Evolutionary conservation across 495 filamentous ascomycete species (phyloP).

Genomic region (Penicillium pulvis): DNA sequence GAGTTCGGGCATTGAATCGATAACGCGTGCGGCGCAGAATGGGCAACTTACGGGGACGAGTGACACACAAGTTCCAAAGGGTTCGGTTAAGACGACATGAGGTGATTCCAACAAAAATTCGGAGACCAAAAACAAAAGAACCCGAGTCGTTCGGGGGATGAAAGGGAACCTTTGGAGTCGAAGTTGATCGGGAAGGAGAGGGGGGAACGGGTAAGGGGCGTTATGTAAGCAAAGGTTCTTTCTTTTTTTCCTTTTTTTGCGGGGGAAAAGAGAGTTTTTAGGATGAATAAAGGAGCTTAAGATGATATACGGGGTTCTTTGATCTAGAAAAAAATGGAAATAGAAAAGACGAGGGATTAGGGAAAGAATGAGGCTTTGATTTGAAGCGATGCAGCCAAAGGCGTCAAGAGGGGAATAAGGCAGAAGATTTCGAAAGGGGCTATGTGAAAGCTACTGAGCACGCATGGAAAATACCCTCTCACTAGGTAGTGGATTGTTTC

Average conservation of each 20-base stretch:
- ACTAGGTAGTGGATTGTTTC: too few relatives aligned
- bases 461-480: neutral
- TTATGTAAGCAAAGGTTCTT: conserved; percentile 25
- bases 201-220: conserved; percentile 18
- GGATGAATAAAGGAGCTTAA: conserved; percentile 4
- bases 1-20: neutral
- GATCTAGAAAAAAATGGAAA: neutral
- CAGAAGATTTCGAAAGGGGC: conserved; percentile 29
- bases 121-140: conserved; percentile 11
- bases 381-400: neutral
- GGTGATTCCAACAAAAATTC: conserved; percentile 26
- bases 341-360: neutral
- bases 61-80: conserved; percentile 40
- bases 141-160: conserved; percentile 24
- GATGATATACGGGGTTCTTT: neutral
- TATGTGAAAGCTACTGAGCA: neutral
- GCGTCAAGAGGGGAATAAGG: conserved; percentile 5
- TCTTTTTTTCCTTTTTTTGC: conserved; percentile 21
- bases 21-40: conserved; percentile 5
- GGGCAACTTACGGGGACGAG: conserved; percentile 35
- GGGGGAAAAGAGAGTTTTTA: conserved; percentile 15
- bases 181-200: conserved; percentile 16
- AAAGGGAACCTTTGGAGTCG: conserved; percentile 19
- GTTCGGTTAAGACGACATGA: conserved; percentile 46
- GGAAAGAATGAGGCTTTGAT: neutral